Percentiles rank a stretch among this genome's conserved stretches.
phyloP scores from a whole-genome alignment of 306 rosid species.

The cucumber (Cucumis sativus) region Cucumber_9930_V3 NC_026657.2:29162001-29162500 shows the following conservation, averaged over 20 bases:
- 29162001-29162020: slow-evolving; percentile 50
- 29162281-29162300: slow-evolving; percentile 74
- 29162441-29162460: not conserved
- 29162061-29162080: slow-evolving; percentile 78
- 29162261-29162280: slow-evolving; percentile 89
- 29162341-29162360: slow-evolving; percentile 89
- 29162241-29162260: slow-evolving; percentile 94
- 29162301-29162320: slow-evolving; percentile 93
- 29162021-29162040: slow-evolving; percentile 75
- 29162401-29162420: not conserved
- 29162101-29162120: slow-evolving; percentile 42
- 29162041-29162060: slow-evolving; percentile 71
- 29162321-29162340: slow-evolving; percentile 83
- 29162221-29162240: slow-evolving; percentile 71
- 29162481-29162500: not conserved
- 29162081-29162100: slow-evolving; percentile 87
- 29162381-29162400: slow-evolving; percentile 51
- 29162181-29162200: slow-evolving; percentile 41
- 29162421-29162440: not conserved
- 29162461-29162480: not conserved
- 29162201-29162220: slow-evolving; percentile 60
- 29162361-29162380: slow-evolving; percentile 97
- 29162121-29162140: slow-evolving; percentile 39
- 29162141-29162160: slow-evolving; percentile 41
- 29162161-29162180: slow-evolving; percentile 63